Conservation (phyloP, 1,139 yeast genomes). For the Scheffersomyces lignicola region DNA sequence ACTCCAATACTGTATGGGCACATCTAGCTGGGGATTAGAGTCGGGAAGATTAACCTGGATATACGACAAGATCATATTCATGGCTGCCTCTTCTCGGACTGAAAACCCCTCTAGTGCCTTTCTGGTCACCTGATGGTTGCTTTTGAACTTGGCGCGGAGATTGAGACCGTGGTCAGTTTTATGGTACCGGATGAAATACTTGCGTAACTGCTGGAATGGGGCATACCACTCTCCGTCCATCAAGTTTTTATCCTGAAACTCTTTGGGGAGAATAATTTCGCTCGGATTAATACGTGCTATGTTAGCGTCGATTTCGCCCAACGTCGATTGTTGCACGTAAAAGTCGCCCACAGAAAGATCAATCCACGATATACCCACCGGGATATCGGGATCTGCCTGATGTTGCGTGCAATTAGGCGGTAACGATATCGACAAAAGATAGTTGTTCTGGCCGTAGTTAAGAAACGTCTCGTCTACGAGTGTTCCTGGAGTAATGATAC, state of each 20-base stretch:
- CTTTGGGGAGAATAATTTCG: constrained; percentile 56
- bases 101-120: constrained; percentile 58
- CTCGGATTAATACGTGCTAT: constrained; percentile 66
- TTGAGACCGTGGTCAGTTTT: constrained; percentile 31
- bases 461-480: constrained; percentile 83
- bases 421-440: constrained; percentile 61
- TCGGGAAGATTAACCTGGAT: constrained; percentile 44
- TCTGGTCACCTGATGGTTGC: constrained; percentile 55
- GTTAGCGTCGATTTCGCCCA: constrained; percentile 57
- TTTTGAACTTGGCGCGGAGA: constrained; percentile 35
- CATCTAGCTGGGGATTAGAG: constrained; percentile 33
- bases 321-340: constrained; percentile 60
- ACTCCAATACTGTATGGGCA: constrained; percentile 42
- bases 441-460: constrained; percentile 71
- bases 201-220: constrained; percentile 59
- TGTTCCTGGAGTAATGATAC: constrained; percentile 92
- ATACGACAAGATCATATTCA: constrained; percentile 45
- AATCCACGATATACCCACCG: constrained; percentile 82
- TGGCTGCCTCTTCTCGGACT: constrained; percentile 41
- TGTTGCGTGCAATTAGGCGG: constrained; percentile 48
- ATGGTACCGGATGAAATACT: constrained; percentile 61
- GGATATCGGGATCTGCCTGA: constrained; percentile 46
- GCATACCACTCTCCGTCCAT: constrained; percentile 54
- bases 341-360: constrained; percentile 85
- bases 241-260: constrained; percentile 29